phyloP scores from a whole-genome alignment of 495 filamentous ascomycete species.

The Hyaloscypha hepaticicola region DNA sequence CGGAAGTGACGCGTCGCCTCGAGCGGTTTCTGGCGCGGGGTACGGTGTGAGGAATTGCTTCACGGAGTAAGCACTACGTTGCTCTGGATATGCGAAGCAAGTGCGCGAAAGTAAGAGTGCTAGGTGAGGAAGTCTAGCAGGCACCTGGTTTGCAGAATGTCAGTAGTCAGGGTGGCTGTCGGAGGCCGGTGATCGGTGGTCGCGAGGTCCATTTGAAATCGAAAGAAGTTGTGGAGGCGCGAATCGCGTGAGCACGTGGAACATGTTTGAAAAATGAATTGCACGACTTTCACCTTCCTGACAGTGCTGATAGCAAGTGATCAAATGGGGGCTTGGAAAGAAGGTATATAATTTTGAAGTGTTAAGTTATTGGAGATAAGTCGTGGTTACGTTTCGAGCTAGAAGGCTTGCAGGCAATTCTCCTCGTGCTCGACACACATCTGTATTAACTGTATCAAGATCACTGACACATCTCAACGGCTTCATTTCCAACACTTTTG shows the following conservation, averaged over 20 bases:
- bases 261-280: background rate
- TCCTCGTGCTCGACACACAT: too few species aligned
- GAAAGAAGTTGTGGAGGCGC: background rate
- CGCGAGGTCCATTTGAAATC: background rate
- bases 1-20: background rate
- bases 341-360: too few species aligned
- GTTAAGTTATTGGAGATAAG: too few species aligned
- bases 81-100: background rate
- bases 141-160: background rate
- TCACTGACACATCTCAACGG: too few species aligned
- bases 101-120: background rate
- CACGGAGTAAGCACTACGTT: background rate
- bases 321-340: too few species aligned
- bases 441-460: too few species aligned
- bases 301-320: background rate
- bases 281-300: background rate
- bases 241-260: background rate
- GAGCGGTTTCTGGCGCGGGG: background rate
- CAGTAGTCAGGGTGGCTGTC: background rate
- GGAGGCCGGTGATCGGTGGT: background rate
- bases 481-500: too few species aligned
- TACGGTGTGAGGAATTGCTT: background rate
- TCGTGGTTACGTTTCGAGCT: too few species aligned
- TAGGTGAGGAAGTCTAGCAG: background rate
- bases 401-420: too few species aligned